These are phyloP conservation scores for Colletotrichum magnum DNA, from an alignment of 2,329 filamentous ascomycete genomes.

Conservation along the genomic window DNA sequence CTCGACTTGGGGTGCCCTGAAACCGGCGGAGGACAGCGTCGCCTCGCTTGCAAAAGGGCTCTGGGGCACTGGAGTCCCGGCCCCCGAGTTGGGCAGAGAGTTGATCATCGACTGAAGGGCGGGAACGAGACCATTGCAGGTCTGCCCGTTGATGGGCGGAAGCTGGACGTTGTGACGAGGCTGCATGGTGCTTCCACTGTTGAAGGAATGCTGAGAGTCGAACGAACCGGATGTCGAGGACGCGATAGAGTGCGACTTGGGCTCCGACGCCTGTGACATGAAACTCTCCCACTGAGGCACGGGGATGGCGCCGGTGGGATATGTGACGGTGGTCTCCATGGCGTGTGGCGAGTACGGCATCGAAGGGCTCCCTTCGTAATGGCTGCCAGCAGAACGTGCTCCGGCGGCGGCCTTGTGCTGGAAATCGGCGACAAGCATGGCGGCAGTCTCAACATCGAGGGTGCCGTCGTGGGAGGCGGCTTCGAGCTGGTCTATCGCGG, in stretches of 20 bases:
- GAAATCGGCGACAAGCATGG: constrained; percentile 98
- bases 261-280: constrained; percentile 78
- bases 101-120: constrained; percentile 80
- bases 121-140: constrained; percentile 72
- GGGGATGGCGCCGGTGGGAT: constrained; percentile 83
- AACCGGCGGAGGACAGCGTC: constrained; percentile 65
- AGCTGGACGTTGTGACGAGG: constrained; percentile 72
- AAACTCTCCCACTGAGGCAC: constrained; percentile 93
- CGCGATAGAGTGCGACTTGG: constrained; percentile 82
- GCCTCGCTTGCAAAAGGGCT: constrained; percentile 79
- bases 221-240: constrained; percentile 76
- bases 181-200: constrained; percentile 69
- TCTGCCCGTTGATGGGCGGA: constrained; percentile 77
- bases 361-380: constrained; percentile 70
- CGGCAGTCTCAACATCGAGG: constrained; percentile 96
- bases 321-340: constrained; percentile 84
- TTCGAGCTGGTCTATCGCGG: constrained; percentile 92
- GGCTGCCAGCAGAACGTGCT: constrained; percentile 71
- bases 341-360: constrained; percentile 82
- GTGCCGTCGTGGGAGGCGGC: constrained; percentile 85
- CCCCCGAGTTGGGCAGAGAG: constrained; percentile 77
- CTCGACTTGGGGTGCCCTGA: constrained; percentile 83
- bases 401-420: constrained; percentile 91
- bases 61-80: constrained; percentile 79
- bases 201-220: constrained; percentile 76